phyloP scores from a whole-genome alignment of 1,139 yeast species.

The Candida sp. region DNA sequence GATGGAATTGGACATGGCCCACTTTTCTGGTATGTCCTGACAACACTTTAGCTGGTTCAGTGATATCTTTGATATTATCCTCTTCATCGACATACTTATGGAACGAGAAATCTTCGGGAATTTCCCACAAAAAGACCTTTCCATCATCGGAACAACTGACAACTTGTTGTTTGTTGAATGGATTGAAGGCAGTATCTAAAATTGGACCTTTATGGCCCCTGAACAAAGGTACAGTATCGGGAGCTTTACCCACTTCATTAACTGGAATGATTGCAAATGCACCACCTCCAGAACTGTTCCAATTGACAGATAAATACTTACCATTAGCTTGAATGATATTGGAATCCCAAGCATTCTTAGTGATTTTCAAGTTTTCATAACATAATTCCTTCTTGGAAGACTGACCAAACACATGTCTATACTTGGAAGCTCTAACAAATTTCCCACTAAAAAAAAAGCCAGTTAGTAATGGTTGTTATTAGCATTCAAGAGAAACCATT shows the following conservation, averaged over 20 bases:
- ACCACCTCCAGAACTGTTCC: slow-evolving; percentile 97
- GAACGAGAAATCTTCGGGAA: slow-evolving; percentile 78
- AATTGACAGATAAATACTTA: slow-evolving; percentile 78
- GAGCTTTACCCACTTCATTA: slow-evolving; percentile 86
- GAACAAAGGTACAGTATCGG: slow-evolving; percentile 88
- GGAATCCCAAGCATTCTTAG: slow-evolving; percentile 96
- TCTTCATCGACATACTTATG: slow-evolving; percentile 56
- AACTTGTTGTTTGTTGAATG: slow-evolving; percentile 72
- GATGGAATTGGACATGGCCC: slow-evolving; percentile 90
- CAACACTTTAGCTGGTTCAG: slow-evolving; percentile 62
- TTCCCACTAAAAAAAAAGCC: too few relatives aligned
- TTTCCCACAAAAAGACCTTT: slow-evolving; percentile 80
- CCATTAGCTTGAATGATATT: slow-evolving; percentile 80
- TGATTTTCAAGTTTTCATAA: slow-evolving; percentile 81
- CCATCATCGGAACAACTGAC: slow-evolving; percentile 94
- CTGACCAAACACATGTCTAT: slow-evolving; percentile 95
- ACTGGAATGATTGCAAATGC: slow-evolving; percentile 93
- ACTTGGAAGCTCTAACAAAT: slow-evolving; percentile 94
- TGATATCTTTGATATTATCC: slow-evolving; percentile 64
- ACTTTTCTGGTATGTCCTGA: slow-evolving; percentile 91
- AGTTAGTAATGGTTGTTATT: too few relatives aligned
- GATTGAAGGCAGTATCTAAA: slow-evolving; percentile 91
- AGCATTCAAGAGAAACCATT: too few relatives aligned
- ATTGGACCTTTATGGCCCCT: slow-evolving; percentile 97
- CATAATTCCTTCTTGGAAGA: slow-evolving; percentile 83